These are phyloP conservation scores for Detonula confervacea DNA, from an alignment of 352 stramenopile species.

Conservation along the genomic window DNA sequence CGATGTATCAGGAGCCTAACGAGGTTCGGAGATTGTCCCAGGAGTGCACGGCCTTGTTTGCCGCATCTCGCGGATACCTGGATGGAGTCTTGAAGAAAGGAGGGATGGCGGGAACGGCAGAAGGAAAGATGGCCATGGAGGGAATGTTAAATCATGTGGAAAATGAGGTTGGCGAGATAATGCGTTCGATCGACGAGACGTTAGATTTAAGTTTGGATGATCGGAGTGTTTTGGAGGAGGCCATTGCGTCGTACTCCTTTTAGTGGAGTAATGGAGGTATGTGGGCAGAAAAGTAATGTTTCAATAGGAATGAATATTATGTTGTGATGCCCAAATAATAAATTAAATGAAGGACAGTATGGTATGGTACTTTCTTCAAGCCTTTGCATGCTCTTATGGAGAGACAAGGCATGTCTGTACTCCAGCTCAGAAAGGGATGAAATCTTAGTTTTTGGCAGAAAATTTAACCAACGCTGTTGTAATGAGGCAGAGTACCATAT, in stretches of 20 bases:
- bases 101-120: conserved; percentile 49
- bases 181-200: conserved; percentile 68
- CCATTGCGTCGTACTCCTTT: conserved; percentile 68
- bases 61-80: conserved; percentile 68
- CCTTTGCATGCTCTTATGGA: too few relatives aligned
- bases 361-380: too few relatives aligned
- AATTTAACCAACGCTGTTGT: too few relatives aligned
- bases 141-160: conserved; percentile 65
- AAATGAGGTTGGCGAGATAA: conserved; percentile 32
- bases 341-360: too few relatives aligned
- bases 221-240: conserved; percentile 49
- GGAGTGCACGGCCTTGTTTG: conserved; percentile 69
- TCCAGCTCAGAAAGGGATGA: too few relatives aligned
- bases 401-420: too few relatives aligned
- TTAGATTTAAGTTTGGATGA: conserved; percentile 66
- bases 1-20: conserved; percentile 75
- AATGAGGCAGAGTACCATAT: too few relatives aligned
- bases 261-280: too few relatives aligned
- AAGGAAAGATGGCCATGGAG: conserved; percentile 54
- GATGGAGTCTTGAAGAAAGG: conserved; percentile 60
- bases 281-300: too few relatives aligned
- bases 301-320: too few relatives aligned
- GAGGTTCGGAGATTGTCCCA: conserved; percentile 61
- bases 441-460: too few relatives aligned
- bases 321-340: too few relatives aligned